Evolutionary conservation across 192 early-diverging fungal species (phyloP), one percentile per base, ranked within the genome.

Genomic region (Coemansia furcata): DNA sequence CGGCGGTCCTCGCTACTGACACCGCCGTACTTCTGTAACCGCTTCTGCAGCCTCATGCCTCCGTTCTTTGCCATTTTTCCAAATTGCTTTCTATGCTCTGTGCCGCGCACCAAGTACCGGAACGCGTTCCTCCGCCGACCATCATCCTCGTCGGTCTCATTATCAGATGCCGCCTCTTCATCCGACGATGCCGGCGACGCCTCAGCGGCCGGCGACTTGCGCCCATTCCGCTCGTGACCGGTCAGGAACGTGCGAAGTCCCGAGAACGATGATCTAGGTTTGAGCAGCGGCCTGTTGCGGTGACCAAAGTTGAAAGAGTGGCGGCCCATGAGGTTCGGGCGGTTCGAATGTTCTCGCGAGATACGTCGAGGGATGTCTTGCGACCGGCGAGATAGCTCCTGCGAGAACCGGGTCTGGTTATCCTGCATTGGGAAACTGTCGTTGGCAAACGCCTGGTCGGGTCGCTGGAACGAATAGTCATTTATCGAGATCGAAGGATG

Each of bases 71-170:
- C 17, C 21, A 30, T 44, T 39, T 68, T 68, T 55, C 36, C 42
- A 3, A 73, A 81, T 35, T 76, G 79, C 55, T 76, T 81, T 38
- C 77, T 71, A 19, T 83, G 80, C 63, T 83, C 80, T 6, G 80
- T 83, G 57, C 80, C 80, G n/a, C 76, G 76, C 43, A 83, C 68
- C 62, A 81, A 43, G 62, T 81, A 76, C 26, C 79, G 62, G 15
- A 81, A 50, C 7, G 79, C 79, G 4, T 65, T 81, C 33, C 54
- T 60, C 37, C 79, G 66, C 5, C 74, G 66, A 0, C 74, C 79
- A 29, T 75, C 69, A 17, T 64, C 61, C 30, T 72, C 74, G 14
- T 52, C 63, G 26, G 38, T 35, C 36, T 36, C 63, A 6, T 60
- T 57, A 11, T 73, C 71, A 14, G 54, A 63, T 39, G 30, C 65